Evolutionary conservation across 2,329 filamentous ascomycete genomes (phyloP).

Genomic region (Fusarium sp.): DNA sequence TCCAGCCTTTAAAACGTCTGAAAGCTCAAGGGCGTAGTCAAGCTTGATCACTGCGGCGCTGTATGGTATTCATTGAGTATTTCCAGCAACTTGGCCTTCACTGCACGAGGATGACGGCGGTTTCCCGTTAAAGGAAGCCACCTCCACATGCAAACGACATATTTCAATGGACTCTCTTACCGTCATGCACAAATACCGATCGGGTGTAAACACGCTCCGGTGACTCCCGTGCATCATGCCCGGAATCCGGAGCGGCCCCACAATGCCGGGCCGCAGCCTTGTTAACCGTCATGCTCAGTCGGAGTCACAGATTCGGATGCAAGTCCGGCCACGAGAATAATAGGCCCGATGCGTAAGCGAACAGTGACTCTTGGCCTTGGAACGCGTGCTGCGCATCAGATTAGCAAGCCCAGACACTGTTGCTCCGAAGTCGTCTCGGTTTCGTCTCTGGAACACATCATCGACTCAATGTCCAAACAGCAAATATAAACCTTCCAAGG

Average conservation of each 20-base stretch:
- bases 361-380: neutral
- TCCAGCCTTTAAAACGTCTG: neutral
- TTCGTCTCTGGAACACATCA: neutral
- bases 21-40: neutral
- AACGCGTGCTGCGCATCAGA: neutral
- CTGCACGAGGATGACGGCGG: constrained; percentile 17
- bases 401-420: neutral
- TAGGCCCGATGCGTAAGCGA: neutral
- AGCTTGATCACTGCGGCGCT: constrained; percentile 4
- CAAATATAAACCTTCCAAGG: neutral
- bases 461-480: too few species aligned
- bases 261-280: constrained; percentile 15
- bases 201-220: neutral
- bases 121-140: constrained; percentile 9
- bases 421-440: neutral
- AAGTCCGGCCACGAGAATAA: neutral
- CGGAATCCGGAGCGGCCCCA: constrained; percentile 32
- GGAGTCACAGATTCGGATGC: neutral
- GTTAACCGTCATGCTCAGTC: neutral
- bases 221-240: neutral
- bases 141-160: neutral
- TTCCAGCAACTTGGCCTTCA: neutral
- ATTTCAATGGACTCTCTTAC: neutral
- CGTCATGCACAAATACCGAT: constrained; percentile 16
- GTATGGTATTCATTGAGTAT: neutral